Conservation (phyloP, 129 eudicot genomes). For the Chrysanthemum makinoi region DNA sequence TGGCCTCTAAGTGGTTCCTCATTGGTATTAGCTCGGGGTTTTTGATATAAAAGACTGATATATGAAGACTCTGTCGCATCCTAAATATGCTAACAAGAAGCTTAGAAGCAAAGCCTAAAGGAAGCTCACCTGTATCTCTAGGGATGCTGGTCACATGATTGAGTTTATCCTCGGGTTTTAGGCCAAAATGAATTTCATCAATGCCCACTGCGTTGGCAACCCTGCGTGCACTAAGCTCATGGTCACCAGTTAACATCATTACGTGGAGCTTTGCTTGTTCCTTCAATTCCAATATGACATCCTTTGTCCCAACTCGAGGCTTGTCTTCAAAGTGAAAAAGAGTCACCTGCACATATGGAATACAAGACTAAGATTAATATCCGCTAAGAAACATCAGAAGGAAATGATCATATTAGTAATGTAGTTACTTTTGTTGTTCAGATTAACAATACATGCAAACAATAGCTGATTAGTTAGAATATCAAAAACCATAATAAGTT, state of each 20-base stretch:
- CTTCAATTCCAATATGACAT: constrained; percentile 62
- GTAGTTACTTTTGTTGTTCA: neutral
- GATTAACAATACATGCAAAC: neutral
- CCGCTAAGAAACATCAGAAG: neutral
- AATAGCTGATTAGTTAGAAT: neutral
- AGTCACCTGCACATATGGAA: constrained; percentile 55
- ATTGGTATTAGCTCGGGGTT: neutral
- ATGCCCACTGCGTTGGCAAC: constrained; percentile 94
- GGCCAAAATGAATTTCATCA: constrained; percentile 71
- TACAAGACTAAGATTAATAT: neutral
- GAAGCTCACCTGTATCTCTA: constrained; percentile 68
- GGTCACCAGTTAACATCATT: constrained; percentile 99
- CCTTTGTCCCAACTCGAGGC: constrained; percentile 71
- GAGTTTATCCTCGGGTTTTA: constrained; percentile 97
- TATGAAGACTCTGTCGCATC: neutral
- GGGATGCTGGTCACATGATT: constrained; percentile 84
- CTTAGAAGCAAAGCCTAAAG: neutral
- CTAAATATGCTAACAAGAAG: neutral
- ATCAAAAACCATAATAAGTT: neutral
- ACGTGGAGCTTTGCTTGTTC: constrained; percentile 77
- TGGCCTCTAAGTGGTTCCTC: neutral
- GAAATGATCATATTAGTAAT: neutral
- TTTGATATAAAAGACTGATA: neutral
- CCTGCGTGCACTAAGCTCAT: constrained; percentile 84
- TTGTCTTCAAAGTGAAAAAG: constrained; percentile 92